Percentiles rank a stretch among this genome's conserved stretches.
Evolutionary conservation across 345 rosid species (phyloP).

Genomic region (Combretum micranthum): DNA sequence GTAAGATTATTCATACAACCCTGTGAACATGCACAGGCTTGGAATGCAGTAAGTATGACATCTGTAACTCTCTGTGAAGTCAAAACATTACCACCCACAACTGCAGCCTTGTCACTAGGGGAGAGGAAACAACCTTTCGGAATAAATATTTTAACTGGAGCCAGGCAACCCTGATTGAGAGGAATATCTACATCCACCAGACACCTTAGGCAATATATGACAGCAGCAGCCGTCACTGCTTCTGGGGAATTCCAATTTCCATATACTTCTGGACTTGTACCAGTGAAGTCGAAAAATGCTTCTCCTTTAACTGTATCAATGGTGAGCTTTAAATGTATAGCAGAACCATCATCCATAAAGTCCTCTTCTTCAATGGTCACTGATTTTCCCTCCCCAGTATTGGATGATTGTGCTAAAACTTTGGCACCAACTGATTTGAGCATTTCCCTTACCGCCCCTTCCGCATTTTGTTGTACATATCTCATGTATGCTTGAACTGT

Average conservation of each 20-base stretch:
- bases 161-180: constrained; percentile 91
- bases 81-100: constrained; percentile 95
- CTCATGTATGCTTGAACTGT: constrained; percentile 95
- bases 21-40: constrained; percentile 95
- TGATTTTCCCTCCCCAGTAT: constrained; percentile 16
- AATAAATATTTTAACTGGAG: constrained; percentile 70
- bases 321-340: constrained; percentile 64
- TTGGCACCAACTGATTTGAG: constrained; percentile 70
- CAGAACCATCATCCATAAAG: constrained; percentile 92
- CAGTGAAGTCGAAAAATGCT: constrained; percentile 78
- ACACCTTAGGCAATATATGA: constrained; percentile 91
- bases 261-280: constrained; percentile 87
- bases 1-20: constrained; percentile 99
- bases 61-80: constrained; percentile 93
- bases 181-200: constrained; percentile 88
- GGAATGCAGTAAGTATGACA: constrained; percentile 76
- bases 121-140: constrained; percentile 84
- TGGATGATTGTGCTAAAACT: constrained; percentile 34
- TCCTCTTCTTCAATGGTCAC: constrained; percentile 76
- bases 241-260: constrained; percentile 99
- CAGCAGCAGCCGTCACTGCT: constrained; percentile 93
- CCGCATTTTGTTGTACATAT: constrained; percentile 84
- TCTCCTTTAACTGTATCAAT: constrained; percentile 68
- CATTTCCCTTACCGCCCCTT: constrained; percentile 94
- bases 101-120: constrained; percentile 92